Conservation (phyloP, 768 basidiomycete genomes). For the Paxillus ammoniavirescens region DNA sequence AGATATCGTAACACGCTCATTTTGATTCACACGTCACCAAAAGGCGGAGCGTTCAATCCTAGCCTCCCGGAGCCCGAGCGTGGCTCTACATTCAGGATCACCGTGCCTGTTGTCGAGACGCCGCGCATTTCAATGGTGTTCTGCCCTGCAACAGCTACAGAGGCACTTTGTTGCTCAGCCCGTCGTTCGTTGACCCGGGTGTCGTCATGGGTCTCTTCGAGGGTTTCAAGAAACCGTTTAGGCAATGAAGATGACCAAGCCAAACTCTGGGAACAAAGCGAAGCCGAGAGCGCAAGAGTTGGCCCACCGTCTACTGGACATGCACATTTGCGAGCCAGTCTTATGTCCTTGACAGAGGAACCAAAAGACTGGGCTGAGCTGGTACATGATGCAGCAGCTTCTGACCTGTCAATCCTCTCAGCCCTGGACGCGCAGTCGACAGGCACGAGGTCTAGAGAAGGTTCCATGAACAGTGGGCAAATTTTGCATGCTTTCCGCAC, state of each 20-base stretch:
- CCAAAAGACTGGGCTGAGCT: constrained; percentile 6
- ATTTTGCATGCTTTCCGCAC: background rate
- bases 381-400: constrained; percentile 5
- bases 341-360: constrained; percentile 4
- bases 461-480: constrained; percentile 4
- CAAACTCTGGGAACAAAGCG: constrained; percentile 32
- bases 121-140: constrained; percentile 24
- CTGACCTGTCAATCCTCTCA: constrained; percentile 3
- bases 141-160: constrained; percentile 5
- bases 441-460: constrained; percentile 4
- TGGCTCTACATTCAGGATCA: constrained; percentile 25
- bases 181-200: constrained; percentile 26
- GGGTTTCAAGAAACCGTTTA: constrained; percentile 25
- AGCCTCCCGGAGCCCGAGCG: constrained; percentile 26
- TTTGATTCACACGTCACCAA: background rate
- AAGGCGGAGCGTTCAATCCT: background rate
- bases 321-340: constrained; percentile 1
- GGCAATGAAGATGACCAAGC: constrained; percentile 26
- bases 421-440: constrained; percentile 9
- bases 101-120: constrained; percentile 21
- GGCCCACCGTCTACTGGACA: constrained; percentile 6
- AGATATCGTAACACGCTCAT: constrained; percentile 12
- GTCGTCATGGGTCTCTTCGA: constrained; percentile 40
- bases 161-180: constrained; percentile 13
- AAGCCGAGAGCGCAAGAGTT: constrained; percentile 29